Base-by-base conservation (phyloP, 192 early-diverging fungal species). In the Podila epigama region DNA sequence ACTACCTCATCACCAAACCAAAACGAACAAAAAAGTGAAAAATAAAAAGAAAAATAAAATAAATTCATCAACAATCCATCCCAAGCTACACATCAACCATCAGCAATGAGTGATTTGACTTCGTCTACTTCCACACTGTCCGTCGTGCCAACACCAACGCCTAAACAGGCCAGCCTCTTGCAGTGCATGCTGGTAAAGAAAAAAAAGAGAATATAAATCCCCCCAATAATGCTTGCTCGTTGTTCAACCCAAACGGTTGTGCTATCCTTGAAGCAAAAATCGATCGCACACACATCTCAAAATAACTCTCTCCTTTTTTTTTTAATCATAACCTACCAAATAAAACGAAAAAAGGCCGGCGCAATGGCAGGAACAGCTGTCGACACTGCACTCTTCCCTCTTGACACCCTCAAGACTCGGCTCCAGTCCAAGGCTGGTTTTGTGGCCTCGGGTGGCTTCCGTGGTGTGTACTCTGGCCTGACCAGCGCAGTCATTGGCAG, bases 401-500 rank as follows among this genome's bases (percentile, higher is more conserved):
- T 99, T 60, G 97, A 99, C 80, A 99, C 97, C 11, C 89, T 99
- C 79, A 99, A 99, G 82, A 99, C 97, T 5, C 88, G 97, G 44
- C 82, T 97, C 66, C 96, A 97, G 75, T 92, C 94, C 28, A 85
- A 87, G 66, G 84, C 84, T 48, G 96, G 96, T 31, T 97, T 97
- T 64, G 69, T 86, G 10, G 88, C 87, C 29, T 88, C 93, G 33
- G 96, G 96, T 58, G 95, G 96, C 37, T 94, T 96, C 83, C 86
- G 86, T 36, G 94, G 95, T 20, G 87, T 99, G 50, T 99, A 97
- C 79, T 90, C 90, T 44, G 97, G 97, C 0, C 83, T 99, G 36
- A 89, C 92, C 8, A 92, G 93, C 27, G 95, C 93, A 4, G 90
- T 96, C n/a, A 85, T 96, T 69, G 97, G 96, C 28, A 97, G 95